Conservation (phyloP, 176 grass and related monocot species). For the Oryza longistaminata region DNA sequence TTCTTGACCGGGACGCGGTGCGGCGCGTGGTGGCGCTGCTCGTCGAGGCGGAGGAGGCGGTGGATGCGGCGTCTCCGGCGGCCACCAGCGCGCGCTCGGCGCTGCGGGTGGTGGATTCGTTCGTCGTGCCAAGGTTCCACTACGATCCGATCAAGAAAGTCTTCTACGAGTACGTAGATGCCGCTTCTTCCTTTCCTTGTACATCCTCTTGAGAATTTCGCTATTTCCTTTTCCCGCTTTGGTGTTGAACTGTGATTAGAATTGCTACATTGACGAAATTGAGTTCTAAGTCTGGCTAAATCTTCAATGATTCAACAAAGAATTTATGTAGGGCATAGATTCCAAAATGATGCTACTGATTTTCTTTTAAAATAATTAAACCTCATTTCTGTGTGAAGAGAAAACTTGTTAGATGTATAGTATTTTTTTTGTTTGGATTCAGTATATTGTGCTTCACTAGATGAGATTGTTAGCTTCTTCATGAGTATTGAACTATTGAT, state of each 20-base stretch:
- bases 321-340: slow-evolving; percentile 1
- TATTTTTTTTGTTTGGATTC: background rate
- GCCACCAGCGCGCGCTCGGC: slow-evolving; percentile 46
- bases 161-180: slow-evolving; percentile 80
- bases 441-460: background rate
- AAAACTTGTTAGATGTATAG: background rate
- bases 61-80: slow-evolving; percentile 44
- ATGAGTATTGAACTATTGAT: background rate
- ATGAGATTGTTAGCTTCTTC: background rate
- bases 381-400: background rate
- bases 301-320: background rate
- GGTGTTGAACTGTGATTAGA: background rate
- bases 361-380: background rate
- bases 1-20: slow-evolving; percentile 68
- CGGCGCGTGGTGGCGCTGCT: slow-evolving; percentile 51
- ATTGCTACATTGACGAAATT: background rate
- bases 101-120: slow-evolving; percentile 78
- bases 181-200: slow-evolving; percentile 10
- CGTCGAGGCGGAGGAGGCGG: slow-evolving; percentile 63
- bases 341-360: background rate
- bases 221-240: background rate
- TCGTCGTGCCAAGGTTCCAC: slow-evolving; percentile 67
- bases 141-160: slow-evolving; percentile 89
- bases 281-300: background rate
- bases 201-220: background rate